Evolutionary conservation across 2,329 filamentous ascomycete genomes (phyloP).

Genomic region (Diplodia corticola): DNA sequence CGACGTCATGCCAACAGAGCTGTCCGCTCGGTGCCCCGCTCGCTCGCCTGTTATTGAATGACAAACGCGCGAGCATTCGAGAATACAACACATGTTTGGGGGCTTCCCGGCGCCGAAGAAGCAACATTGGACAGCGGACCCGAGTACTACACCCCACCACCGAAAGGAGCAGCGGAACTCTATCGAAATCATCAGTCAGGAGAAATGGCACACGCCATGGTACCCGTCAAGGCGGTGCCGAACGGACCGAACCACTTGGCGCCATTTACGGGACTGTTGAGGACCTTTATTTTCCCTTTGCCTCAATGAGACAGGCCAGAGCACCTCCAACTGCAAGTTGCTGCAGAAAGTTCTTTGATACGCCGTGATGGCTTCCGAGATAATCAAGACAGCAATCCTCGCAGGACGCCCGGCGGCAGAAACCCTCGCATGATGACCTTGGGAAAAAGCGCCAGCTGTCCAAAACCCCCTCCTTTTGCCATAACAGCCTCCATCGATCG

Average conservation of each 20-base stretch:
- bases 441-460: no score
- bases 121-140: not conserved
- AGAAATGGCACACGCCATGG: not conserved
- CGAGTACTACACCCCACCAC: not conserved
- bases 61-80: not conserved
- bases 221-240: not conserved
- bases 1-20: not conserved
- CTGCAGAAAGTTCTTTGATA: no score
- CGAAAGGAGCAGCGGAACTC: not conserved
- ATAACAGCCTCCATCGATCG: no score
- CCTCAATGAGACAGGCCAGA: not conserved
- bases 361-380: no score
- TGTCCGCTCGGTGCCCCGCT: not conserved
- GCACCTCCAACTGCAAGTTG: no score
- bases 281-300: not conserved
- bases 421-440: no score
- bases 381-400: no score
- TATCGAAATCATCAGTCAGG: no score
- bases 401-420: no score
- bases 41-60: not conserved
- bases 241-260: constrained; percentile 1
- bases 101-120: not conserved
- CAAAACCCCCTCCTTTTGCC: no score
- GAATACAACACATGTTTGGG: not conserved
- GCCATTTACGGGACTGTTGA: not conserved